Conservation (phyloP, 495 filamentous ascomycete species). For the Neurospora sp. region DNA sequence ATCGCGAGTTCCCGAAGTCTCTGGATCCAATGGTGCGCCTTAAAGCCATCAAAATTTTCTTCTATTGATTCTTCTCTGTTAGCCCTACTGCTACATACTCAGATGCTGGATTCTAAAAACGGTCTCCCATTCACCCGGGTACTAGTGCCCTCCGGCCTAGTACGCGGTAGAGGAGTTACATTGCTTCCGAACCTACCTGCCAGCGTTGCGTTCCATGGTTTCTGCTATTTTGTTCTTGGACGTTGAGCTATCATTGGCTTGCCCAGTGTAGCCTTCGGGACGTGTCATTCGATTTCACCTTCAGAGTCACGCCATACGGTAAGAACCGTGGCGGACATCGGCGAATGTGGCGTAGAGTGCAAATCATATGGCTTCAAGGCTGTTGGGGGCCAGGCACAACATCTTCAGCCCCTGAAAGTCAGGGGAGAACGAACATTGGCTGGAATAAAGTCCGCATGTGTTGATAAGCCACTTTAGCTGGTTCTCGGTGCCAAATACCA, state of each 20-base stretch:
- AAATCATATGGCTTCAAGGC: not conserved
- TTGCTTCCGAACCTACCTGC: not conserved
- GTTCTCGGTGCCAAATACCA: not conserved
- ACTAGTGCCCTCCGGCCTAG: not conserved
- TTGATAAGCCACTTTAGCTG: not conserved
- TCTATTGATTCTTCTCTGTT: not conserved
- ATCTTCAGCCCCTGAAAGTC: not conserved
- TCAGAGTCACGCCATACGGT: not conserved
- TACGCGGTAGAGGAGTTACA: not conserved
- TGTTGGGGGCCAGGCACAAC: not conserved
- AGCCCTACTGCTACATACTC: not conserved
- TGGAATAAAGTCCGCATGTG: not conserved
- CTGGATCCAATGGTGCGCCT: not conserved
- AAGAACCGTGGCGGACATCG: not conserved
- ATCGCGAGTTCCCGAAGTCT: not conserved
- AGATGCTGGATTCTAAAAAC: not conserved
- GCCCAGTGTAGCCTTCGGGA: not conserved
- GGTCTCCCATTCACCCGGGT: not conserved
- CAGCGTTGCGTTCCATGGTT: not conserved
- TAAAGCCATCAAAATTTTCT: not conserved
- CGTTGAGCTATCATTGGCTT: not conserved
- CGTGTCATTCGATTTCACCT: not conserved
- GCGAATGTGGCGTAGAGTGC: not conserved
- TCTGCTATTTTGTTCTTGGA: not conserved
- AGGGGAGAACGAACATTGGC: not conserved